Percentiles rank a stretch among this genome's conserved stretches.
phyloP scores from a whole-genome alignment of 2,329 filamentous ascomycete genomes.

The Paraphaeosphaeria sporulosa region DNA sequence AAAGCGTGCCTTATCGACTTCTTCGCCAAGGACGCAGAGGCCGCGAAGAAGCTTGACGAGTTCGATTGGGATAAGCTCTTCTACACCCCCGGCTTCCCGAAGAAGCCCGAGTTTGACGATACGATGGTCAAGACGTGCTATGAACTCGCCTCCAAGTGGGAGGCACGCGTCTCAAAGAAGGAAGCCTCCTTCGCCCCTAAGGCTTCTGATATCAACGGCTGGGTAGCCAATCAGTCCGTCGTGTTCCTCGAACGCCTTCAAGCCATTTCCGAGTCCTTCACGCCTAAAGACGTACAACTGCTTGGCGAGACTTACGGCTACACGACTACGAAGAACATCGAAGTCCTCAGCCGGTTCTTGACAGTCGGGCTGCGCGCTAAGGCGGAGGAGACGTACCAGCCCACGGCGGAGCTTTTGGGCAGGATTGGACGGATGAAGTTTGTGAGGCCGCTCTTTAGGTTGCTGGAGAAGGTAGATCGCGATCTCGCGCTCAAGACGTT shows the following conservation, averaged over 20 bases:
- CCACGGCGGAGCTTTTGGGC: conserved; percentile 77
- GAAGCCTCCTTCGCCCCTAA: conserved; percentile 64
- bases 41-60: conserved; percentile 68
- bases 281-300: conserved; percentile 68
- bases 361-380: conserved; percentile 78
- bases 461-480: conserved; percentile 76
- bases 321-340: conserved; percentile 74
- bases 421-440: conserved; percentile 96
- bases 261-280: conserved; percentile 69
- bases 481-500: conserved; percentile 82
- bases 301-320: conserved; percentile 78
- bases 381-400: conserved; percentile 72
- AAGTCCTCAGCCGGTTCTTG: conserved; percentile 83
- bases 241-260: conserved; percentile 88
- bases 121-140: conserved; percentile 87
- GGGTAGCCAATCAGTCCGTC: conserved; percentile 86
- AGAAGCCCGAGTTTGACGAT: conserved; percentile 91
- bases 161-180: conserved; percentile 55
- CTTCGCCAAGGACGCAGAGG: conserved; percentile 73
- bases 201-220: conserved; percentile 72
- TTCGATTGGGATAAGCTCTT: conserved; percentile 93
- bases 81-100: conserved; percentile 85
- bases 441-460: conserved; percentile 83
- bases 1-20: conserved; percentile 86
- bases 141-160: conserved; percentile 81